A percentile compares a stretch with the other conserved stretches of the same genome.
Evolutionary conservation across 1,284 basidiomycete genomes (phyloP).

Genomic region (Austroboletus novae-zelandiae): DNA sequence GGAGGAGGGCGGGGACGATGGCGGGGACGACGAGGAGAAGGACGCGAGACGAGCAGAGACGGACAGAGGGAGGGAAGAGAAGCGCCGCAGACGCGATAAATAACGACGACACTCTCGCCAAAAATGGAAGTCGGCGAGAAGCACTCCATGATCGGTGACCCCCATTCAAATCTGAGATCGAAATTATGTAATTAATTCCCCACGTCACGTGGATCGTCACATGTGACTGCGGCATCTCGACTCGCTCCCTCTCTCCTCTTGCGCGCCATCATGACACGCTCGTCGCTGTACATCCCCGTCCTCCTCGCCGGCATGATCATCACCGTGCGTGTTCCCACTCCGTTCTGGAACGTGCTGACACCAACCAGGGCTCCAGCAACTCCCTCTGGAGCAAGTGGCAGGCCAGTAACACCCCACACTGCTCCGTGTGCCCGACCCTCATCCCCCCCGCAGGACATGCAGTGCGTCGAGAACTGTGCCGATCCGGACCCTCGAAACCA

Average conservation of each 20-base stretch:
- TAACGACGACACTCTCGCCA: conserved; percentile 27
- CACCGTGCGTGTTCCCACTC: conserved; percentile 46
- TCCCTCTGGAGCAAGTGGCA: conserved; percentile 82
- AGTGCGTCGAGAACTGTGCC: conserved; percentile 89
- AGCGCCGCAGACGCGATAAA: conserved; percentile 31
- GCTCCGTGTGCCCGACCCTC: not conserved
- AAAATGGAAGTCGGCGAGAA: conserved; percentile 35
- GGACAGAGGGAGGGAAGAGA: conserved; percentile 27
- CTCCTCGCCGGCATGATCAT: conserved; percentile 78
- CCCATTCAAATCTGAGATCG: conserved; percentile 28
- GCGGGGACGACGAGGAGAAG: conserved; percentile 24
- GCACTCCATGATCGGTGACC: conserved; percentile 29
- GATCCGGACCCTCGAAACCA: conserved; percentile 53
- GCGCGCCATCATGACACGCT: conserved; percentile 40
- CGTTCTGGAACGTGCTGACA: not conserved
- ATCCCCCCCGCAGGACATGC: conserved; percentile 70
- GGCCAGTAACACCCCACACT: conserved; percentile 37
- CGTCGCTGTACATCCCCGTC: conserved; percentile 46
- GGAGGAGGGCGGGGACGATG: conserved; percentile 29
- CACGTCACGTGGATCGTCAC: conserved; percentile 23
- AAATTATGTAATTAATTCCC: not conserved
- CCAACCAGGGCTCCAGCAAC: conserved; percentile 66
- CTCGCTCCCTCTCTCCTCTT: not conserved
- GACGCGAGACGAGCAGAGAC: conserved; percentile 22
- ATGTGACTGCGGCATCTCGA: conserved; percentile 13